Evolutionary conservation across 345 rosid genomes (phyloP), one percentile per base, ranked within the genome.

Genomic region (Mangifera indica): DNA sequence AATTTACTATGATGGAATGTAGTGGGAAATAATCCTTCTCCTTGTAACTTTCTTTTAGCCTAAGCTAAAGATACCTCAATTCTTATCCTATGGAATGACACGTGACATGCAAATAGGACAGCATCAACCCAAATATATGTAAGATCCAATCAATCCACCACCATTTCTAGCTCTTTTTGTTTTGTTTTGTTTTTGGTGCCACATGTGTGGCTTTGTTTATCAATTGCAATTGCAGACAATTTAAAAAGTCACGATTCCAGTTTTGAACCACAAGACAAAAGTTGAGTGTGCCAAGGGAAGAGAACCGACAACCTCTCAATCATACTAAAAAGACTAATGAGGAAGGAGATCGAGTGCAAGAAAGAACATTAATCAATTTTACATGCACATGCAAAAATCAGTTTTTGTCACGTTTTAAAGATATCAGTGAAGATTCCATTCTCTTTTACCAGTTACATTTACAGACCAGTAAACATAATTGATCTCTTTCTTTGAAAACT

Each of bases 361-460:
- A 22, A 56, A 26, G 40, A 45, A 69, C 72, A 56, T 69, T 22
- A 45, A 63, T 44, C 44, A 22, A 63, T 13, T 3, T 29, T 67
- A 5, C 37, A 21, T 55, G 52, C 62, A 1, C 32, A 1, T 29
- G 32, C 32, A 29, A 29, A 29, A 29, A 1, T 1, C 32, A 29
- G 32, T 29, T 29, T 29, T 29, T 29, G 32, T n/a, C n/a, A n/a
- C 32, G 3, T 29, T 29, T 29, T 29, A 29, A 29, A 29, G n/a
- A n/a, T n/a, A n/a, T n/a, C n/a, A n/a, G n/a, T n/a, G n/a, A n/a
- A n/a, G n/a, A n/a, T n/a, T n/a, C n/a, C n/a, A n/a, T n/a, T n/a
- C n/a, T n/a, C n/a, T n/a, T n/a, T n/a, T n/a, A n/a, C n/a, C n/a
- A n/a, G n/a, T 67, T 67, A 20, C 2, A 55, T 67, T 32, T 2